These are phyloP conservation scores for Suillus occidentalis DNA, from an alignment of 768 basidiomycete species.

Conservation along the genomic window DNA sequence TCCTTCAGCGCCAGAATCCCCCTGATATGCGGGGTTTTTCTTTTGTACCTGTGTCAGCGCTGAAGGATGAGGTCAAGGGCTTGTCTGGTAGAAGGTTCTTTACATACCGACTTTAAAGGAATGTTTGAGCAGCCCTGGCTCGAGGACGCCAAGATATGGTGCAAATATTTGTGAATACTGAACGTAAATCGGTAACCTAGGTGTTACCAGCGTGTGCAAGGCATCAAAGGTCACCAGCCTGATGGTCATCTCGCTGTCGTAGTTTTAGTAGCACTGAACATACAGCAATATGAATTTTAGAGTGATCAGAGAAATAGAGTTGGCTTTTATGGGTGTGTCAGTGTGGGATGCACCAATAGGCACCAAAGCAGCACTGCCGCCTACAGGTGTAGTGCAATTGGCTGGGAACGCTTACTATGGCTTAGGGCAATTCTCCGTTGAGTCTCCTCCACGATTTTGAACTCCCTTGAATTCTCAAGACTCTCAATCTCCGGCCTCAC, in stretches of 20 bases:
- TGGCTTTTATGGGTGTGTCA: background rate
- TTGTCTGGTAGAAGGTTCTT: background rate
- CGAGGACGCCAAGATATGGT: slow-evolving; percentile 63
- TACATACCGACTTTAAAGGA: slow-evolving; percentile 62
- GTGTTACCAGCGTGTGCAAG: slow-evolving; percentile 71
- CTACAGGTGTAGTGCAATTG: background rate
- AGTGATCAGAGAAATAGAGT: background rate
- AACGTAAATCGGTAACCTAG: slow-evolving; percentile 63
- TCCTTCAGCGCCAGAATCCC: slow-evolving; percentile 42
- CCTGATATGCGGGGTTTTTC: slow-evolving; percentile 57
- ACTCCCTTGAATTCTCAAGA: background rate
- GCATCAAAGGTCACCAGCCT: slow-evolving; percentile 79
- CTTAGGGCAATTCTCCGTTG: background rate
- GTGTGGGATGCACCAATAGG: background rate
- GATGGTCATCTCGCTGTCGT: slow-evolving; percentile 32
- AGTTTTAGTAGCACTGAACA: background rate
- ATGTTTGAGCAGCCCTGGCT: slow-evolving; percentile 48
- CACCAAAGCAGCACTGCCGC: background rate
- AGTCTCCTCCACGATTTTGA: background rate
- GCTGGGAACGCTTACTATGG: slow-evolving; percentile 4
- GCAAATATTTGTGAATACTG: slow-evolving; percentile 63
- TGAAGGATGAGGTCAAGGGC: slow-evolving; percentile 17
- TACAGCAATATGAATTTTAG: background rate
- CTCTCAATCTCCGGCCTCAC: background rate
- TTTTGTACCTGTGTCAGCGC: slow-evolving; percentile 53